Evolutionary conservation across 768 basidiomycete species (phyloP).

Genomic region (Podaxis pistillaris): DNA sequence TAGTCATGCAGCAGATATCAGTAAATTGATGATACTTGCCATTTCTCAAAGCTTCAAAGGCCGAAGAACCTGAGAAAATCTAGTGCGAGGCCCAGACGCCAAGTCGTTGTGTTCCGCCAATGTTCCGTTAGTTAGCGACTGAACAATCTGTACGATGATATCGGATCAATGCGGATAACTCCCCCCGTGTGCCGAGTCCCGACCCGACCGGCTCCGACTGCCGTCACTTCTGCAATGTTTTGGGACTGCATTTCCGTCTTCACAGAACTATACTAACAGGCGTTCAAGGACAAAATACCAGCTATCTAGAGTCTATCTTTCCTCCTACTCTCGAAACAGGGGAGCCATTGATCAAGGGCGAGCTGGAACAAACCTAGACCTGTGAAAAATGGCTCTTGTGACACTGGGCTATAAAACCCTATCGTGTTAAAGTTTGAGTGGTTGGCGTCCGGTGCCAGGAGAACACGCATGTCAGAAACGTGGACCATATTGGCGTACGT

Average conservation of each 20-base stretch:
- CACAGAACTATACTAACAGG: too few relatives aligned
- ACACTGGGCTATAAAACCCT: constrained; percentile 48
- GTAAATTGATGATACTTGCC: neutral
- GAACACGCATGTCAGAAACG: constrained; percentile 46
- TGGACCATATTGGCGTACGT: constrained; percentile 49
- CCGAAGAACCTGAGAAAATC: neutral
- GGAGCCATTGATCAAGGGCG: constrained; percentile 48
- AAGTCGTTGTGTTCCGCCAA: too few relatives aligned
- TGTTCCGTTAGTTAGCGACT: too few relatives aligned
- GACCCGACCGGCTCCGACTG: too few relatives aligned
- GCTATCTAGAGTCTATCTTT: neutral
- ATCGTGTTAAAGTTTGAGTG: constrained; percentile 48
- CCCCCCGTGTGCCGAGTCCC: too few relatives aligned
- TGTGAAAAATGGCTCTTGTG: constrained; percentile 44
- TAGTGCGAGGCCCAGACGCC: neutral
- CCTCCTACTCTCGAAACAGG: constrained; percentile 30
- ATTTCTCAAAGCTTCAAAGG: neutral
- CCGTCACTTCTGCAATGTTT: too few relatives aligned
- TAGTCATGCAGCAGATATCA: neutral
- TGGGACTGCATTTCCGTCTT: too few relatives aligned
- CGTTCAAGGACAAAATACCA: neutral
- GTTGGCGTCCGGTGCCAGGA: constrained; percentile 45
- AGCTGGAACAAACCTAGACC: constrained; percentile 46
- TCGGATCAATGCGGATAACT: too few relatives aligned
- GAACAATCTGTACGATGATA: too few relatives aligned